Percentiles rank a stretch among this genome's conserved stretches.
phyloP scores from a whole-genome alignment of 805 yeast genomes.

The Pichia heedii region DNA sequence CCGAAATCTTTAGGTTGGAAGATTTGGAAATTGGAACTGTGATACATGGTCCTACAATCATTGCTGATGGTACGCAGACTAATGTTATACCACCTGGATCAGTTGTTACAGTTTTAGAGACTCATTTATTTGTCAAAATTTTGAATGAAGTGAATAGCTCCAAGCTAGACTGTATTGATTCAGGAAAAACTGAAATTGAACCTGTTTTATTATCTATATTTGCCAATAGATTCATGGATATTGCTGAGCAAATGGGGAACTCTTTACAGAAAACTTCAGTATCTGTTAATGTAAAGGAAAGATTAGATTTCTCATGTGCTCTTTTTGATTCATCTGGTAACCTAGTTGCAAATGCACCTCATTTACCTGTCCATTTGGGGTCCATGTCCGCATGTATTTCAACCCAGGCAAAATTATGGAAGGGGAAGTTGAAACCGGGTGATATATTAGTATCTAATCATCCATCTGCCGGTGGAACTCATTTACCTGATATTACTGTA shows the following conservation, averaged over 20 bases:
- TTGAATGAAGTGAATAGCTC: conserved; percentile 2
- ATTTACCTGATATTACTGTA: conserved; percentile 84
- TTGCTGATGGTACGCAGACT: conserved; percentile 77
- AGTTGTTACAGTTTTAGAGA: conserved; percentile 43
- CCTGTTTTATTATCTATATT: conserved; percentile 70
- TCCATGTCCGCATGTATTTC: conserved; percentile 77
- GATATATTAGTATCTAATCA: conserved; percentile 74
- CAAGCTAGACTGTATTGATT: not conserved
- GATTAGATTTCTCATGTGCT: conserved; percentile 81
- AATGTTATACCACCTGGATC: conserved; percentile 60
- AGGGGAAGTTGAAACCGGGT: conserved; percentile 54
- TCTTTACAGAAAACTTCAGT: conserved; percentile 74
- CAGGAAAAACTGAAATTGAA: conserved; percentile 34
- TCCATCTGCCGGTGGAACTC: conserved; percentile 82
- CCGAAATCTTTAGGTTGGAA: conserved; percentile 51
- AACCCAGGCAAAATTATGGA: conserved; percentile 58
- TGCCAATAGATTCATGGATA: conserved; percentile 80
- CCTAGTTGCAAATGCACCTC: conserved; percentile 81
- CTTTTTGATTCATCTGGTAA: conserved; percentile 69
- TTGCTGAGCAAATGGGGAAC: conserved; percentile 85
- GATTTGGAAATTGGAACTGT: conserved; percentile 43
- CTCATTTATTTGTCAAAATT: conserved; percentile 39
- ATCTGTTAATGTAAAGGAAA: conserved; percentile 74
- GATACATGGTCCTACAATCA: conserved; percentile 63
- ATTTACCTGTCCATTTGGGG: conserved; percentile 79